phyloP scores from a whole-genome alignment of 2,329 filamentous ascomycete species.

The Cylindrodendrum hubeiense region DNA sequence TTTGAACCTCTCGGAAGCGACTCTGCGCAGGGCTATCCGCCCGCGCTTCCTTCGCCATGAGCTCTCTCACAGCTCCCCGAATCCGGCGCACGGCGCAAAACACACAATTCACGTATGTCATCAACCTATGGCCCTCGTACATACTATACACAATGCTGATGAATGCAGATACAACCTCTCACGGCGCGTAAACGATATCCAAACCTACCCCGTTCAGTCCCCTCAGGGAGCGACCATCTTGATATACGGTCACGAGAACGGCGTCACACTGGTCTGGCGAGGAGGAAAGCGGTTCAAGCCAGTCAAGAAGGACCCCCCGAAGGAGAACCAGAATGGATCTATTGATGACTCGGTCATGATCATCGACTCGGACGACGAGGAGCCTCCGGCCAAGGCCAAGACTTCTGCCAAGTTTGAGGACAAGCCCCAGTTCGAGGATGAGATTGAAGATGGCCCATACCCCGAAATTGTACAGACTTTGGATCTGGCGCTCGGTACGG shows the following conservation, averaged over 20 bases:
- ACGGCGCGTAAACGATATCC: constrained; percentile 69
- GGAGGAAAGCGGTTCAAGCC: constrained; percentile 71
- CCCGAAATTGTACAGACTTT: constrained; percentile 70
- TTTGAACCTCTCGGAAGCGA: background rate
- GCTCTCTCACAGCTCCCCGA: constrained; percentile 50
- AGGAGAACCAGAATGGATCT: constrained; percentile 65
- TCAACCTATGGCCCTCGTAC: background rate
- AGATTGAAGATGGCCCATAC: constrained; percentile 61
- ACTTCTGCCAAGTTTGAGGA: constrained; percentile 57
- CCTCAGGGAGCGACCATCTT: constrained; percentile 74
- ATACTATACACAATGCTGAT: constrained; percentile 12
- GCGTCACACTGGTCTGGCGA: constrained; percentile 72
- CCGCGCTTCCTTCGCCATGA: constrained; percentile 47
- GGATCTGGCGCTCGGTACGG: constrained; percentile 69
- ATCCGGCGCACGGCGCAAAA: constrained; percentile 63
- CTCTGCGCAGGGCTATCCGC: constrained; percentile 36
- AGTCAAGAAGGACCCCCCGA: constrained; percentile 49
- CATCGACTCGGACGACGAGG: constrained; percentile 73
- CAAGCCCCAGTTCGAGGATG: constrained; percentile 70
- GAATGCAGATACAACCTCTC: constrained; percentile 68
- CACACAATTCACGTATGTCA: constrained; percentile 60
- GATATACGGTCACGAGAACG: constrained; percentile 74
- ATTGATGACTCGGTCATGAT: constrained; percentile 69
- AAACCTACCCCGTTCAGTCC: constrained; percentile 71
- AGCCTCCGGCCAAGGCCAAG: constrained; percentile 51